These are phyloP conservation scores for Chalciporus sphaerocephalus DNA, from an alignment of 768 basidiomycete genomes.

Conservation along the genomic window DNA sequence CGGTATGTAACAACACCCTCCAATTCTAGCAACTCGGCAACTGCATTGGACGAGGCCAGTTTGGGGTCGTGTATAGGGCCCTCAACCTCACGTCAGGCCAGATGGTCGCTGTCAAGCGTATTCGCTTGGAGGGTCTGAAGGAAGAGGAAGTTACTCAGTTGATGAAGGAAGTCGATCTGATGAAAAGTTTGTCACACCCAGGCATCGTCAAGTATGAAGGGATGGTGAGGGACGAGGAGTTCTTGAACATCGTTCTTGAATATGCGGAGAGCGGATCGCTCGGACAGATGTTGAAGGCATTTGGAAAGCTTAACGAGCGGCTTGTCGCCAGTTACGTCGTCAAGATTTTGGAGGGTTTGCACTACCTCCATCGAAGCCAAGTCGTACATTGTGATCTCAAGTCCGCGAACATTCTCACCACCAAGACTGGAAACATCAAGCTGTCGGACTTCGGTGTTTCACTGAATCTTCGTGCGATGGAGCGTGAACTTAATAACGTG, in stretches of 20 bases:
- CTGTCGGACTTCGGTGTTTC: constrained; percentile 97
- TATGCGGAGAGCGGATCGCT: constrained; percentile 97
- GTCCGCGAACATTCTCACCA: constrained; percentile 97
- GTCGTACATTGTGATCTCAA: constrained; percentile 98
- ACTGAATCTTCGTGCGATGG: constrained; percentile 89
- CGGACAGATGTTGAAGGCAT: constrained; percentile 87
- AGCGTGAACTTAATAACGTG: constrained; percentile 77
- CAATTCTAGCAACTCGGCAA: constrained; percentile 86
- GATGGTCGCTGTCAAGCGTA: constrained; percentile 99
- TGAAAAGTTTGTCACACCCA: constrained; percentile 88
- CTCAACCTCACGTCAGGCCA: constrained; percentile 91
- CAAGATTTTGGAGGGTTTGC: constrained; percentile 93
- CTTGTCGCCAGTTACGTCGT: constrained; percentile 91
- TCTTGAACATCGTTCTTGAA: constrained; percentile 89
- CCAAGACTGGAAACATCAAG: constrained; percentile 96
- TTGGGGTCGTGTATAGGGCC: constrained; percentile 92
- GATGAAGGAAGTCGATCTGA: constrained; percentile 91
- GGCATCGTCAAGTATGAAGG: constrained; percentile 98
- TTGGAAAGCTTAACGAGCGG: constrained; percentile 88
- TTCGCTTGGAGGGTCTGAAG: constrained; percentile 82
- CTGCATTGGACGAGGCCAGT: constrained; percentile 95
- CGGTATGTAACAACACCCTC: constrained; percentile 9
- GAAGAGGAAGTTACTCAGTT: constrained; percentile 87
- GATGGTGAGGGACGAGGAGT: constrained; percentile 85
- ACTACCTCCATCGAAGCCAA: constrained; percentile 85